Evolutionary conservation across 2,329 filamentous ascomycete species (phyloP), one percentile per base, ranked within the genome.

Genomic region (Monilinia polystroma): DNA sequence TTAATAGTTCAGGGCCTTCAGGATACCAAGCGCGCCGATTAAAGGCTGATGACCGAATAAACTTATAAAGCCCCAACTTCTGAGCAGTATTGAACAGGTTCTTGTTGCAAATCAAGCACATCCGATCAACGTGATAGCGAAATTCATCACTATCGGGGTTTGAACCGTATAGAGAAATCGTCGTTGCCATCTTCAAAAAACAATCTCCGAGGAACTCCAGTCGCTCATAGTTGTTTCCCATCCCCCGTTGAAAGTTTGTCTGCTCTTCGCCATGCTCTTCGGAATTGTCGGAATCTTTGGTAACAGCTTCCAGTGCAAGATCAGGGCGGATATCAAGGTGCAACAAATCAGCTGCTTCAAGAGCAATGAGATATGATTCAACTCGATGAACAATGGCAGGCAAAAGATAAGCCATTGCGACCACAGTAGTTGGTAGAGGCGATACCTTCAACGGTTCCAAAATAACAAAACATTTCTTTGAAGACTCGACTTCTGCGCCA

Each of bases 151-250:
- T 87, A 58, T 90, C 85, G 0, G 92, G 92, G 26, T 90, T 87
- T 38, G 87, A 83, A 0, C 90, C 89, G 75, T 90, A 98, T 0
- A 96, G 82, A 0, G 93, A 88, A 64, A 99, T 93, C 0, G 93
- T 94, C 0, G 94, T 97, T 14, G 91, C 92, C 88, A 97, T 94
- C 78, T 99, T 99, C 68, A 99, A 82, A 74, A 97, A 97, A 45
- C 90, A 91, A 76, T 99, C 95, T 0, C 95, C 95, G 2, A 98
- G 83, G 68, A 97, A 96, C 74, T 99, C 95, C 0, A 98, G 83
- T 16, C 95, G 86, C 77, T 99, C 95, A 73, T 99, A 99, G 72
- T 98, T 98, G 51, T 89, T 89, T 1, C 93, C 92, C 92, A 97
- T 97, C 3, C 93, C 93, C 58, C 85, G 81, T 72, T 93, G 90